phyloP scores from a whole-genome alignment of 495 filamentous ascomycete genomes.

The Xylaria telfairii region DNA sequence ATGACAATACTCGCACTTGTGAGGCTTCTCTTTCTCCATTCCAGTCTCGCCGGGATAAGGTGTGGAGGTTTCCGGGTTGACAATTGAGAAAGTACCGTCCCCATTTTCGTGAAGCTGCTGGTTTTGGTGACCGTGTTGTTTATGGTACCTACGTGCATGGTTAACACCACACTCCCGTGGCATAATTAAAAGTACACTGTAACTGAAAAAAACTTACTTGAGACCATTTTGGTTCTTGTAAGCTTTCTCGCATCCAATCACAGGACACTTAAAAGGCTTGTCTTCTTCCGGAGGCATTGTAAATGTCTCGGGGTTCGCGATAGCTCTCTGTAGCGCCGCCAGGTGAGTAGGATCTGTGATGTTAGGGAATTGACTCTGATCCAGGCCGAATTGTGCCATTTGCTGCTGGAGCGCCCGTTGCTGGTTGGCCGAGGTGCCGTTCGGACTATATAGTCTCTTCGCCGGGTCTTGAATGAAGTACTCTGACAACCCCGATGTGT shows the following conservation, averaged over 20 bases:
- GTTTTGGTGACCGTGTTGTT: constrained; percentile 90
- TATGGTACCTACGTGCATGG: constrained; percentile 64
- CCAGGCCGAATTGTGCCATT: constrained; percentile 66
- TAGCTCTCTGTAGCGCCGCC: constrained; percentile 74
- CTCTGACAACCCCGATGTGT: constrained; percentile 43
- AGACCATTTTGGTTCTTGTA: constrained; percentile 99
- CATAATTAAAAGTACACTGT: constrained; percentile 17
- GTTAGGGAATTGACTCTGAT: constrained; percentile 72
- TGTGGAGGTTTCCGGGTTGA: constrained; percentile 91
- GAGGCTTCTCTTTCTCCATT: constrained; percentile 99
- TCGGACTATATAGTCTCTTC: constrained; percentile 87
- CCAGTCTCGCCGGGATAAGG: constrained; percentile 95
- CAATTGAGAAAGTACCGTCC: constrained; percentile 96
- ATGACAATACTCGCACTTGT: constrained; percentile 93
- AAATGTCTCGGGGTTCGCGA: constrained; percentile 53
- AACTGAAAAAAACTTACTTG: constrained; percentile 64
- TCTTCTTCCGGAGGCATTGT: constrained; percentile 71
- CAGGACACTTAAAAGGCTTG: constrained; percentile 96
- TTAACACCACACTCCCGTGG: constrained; percentile 41
- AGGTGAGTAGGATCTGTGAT: constrained; percentile 78
- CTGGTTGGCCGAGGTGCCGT: constrained; percentile 72
- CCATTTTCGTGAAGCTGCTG: constrained; percentile 94
- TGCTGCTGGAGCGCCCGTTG: constrained; percentile 63
- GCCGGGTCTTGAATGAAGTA: constrained; percentile 93
- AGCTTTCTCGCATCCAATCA: constrained; percentile 98